Evolutionary conservation across 805 yeast genomes (phyloP).

Genomic region (Vanderwaltozyma yarrowii): DNA sequence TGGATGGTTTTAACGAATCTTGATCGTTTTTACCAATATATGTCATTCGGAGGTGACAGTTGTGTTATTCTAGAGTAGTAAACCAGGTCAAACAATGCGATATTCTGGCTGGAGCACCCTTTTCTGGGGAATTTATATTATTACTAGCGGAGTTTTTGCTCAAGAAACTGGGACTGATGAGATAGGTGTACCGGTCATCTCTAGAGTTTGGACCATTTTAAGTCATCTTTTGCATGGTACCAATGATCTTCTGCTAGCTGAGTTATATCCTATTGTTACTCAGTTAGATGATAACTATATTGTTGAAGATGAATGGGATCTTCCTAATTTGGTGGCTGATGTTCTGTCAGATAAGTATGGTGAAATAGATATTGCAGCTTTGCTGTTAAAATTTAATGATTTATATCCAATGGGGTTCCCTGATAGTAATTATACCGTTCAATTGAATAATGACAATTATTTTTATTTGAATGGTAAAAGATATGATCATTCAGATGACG

Average conservation of each 20-base stretch:
- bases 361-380: constrained; percentile 7
- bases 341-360: constrained; percentile 2
- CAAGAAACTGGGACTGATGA: no score
- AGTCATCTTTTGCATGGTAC: not conserved
- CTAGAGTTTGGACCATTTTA: constrained; percentile 1
- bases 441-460: constrained; percentile 6
- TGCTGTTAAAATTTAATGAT: constrained; percentile 10
- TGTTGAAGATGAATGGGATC: constrained; percentile 5
- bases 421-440: not conserved
- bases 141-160: no score
- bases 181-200: not conserved
- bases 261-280: constrained; percentile 9
- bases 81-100: no score
- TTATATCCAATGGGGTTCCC: constrained; percentile 16
- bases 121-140: no score
- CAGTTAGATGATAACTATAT: constrained; percentile 4
- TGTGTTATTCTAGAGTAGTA: no score
- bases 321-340: constrained; percentile 1
- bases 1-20: no score
- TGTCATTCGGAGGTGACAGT: no score
- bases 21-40: no score
- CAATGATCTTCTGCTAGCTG: not conserved
- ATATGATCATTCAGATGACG: constrained; percentile 60
- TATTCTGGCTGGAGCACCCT: no score
- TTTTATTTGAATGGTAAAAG: constrained; percentile 19